These are phyloP conservation scores for Mycena venus DNA, from an alignment of 768 basidiomycete species.

Conservation along the genomic window DNA sequence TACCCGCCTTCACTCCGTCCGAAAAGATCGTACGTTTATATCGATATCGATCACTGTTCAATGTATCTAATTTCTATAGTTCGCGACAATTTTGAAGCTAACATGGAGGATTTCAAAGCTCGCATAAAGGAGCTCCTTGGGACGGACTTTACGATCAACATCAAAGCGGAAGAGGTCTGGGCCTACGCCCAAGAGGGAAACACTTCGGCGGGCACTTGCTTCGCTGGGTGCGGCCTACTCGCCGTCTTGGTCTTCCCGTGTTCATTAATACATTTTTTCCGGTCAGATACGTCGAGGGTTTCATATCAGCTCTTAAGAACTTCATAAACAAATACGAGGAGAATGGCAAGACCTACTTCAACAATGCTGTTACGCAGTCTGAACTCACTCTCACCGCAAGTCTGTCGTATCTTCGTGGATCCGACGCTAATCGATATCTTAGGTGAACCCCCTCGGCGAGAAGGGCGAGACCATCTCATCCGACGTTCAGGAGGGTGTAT, in stretches of 20 bases:
- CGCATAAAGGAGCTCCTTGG: slow-evolving; percentile 47
- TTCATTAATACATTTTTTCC: neutral
- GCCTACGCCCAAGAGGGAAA: slow-evolving; percentile 46
- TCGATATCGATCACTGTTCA: neutral
- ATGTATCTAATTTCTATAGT: slow-evolving; percentile 38
- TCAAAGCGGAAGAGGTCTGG: slow-evolving; percentile 52
- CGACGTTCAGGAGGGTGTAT: slow-evolving; percentile 55
- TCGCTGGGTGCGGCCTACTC: slow-evolving; percentile 39
- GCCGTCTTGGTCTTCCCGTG: neutral
- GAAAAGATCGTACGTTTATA: slow-evolving; percentile 50
- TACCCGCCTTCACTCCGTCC: slow-evolving; percentile 49
- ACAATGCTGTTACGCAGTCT: slow-evolving; percentile 50
- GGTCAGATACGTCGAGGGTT: slow-evolving; percentile 52
- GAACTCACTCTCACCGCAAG: slow-evolving; percentile 48
- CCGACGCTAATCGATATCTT: neutral
- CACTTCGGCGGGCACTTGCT: slow-evolving; percentile 39
- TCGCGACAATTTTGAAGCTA: slow-evolving; percentile 53
- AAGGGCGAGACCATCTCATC: slow-evolving; percentile 48
- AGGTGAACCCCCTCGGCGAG: slow-evolving; percentile 27
- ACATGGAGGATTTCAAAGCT: slow-evolving; percentile 49
- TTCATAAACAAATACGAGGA: slow-evolving; percentile 50
- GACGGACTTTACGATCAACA: slow-evolving; percentile 45
- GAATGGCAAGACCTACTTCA: slow-evolving; percentile 53
- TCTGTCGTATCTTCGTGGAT: neutral
- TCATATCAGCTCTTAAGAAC: slow-evolving; percentile 46